Base-by-base conservation (phyloP, 2,329 filamentous ascomycete species). In the Fusarium clavum region DNA sequence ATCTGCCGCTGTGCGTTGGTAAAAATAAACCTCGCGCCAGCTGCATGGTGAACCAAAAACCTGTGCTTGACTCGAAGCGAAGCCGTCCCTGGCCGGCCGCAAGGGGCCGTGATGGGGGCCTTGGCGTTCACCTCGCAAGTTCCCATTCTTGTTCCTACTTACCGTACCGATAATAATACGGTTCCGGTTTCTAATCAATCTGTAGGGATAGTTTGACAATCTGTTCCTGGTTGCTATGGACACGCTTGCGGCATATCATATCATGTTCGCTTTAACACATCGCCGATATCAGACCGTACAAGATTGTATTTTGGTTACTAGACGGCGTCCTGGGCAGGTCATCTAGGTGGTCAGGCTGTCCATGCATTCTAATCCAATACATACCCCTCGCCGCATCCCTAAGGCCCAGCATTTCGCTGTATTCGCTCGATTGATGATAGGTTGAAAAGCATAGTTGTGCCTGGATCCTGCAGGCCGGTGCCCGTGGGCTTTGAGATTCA, bases 21-120 rank as follows among this genome's bases (percentile, higher is more conserved):
- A 75, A 75, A 75, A 75, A 75, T 73, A 75, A 74, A 70, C 67
- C 71, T 69, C 55, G 57, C 61, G 53, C 67, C 67, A 67, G 30
- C 49, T 66, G 49, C 53, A 70, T 63, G 43, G 38, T 53, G 57
- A 70, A 49, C 58, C 54, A 70, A 70, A 20, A 57, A 56, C 43
- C 70, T 61, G 57, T 67, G 61, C 51, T 69, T 64, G 70, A 64
- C 61, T 73, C 67, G 60, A 73, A 73, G 61, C 65, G 68, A 71
- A 69, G 63, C 61, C 69, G 71, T 71, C 71, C 71, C 66, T 73
- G 71, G 54, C 67, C 71, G 64, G 61, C 69, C 71, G 66, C 66
- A 73, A 65, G 63, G 69, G 65, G 61, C 63, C 61, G 53, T 64
- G 52, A 69, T 56, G 66, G 56, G 61, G 61, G 44, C 53, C 61